These are phyloP conservation scores for Wickerhamiella galacta DNA, from an alignment of 805 yeast species.

Conservation along the genomic window DNA sequence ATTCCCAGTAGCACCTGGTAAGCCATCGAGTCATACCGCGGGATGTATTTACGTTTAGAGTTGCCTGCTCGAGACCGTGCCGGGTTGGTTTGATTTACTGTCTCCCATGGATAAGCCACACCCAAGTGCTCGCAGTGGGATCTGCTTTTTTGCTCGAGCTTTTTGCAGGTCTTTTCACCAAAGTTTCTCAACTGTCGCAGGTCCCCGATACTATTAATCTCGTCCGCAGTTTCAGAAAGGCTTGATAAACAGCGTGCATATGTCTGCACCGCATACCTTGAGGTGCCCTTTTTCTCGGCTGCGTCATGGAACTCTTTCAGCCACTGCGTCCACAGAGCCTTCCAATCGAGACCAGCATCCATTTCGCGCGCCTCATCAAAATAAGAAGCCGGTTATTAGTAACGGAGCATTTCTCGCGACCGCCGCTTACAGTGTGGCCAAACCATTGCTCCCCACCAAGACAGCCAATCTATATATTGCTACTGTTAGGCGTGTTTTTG, in stretches of 20 bases:
- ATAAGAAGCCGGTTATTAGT: too few species aligned
- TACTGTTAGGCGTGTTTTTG: too few species aligned
- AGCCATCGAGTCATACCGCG: constrained; percentile 12
- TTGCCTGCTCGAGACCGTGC: background rate
- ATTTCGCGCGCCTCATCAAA: too few species aligned
- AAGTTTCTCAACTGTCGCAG: constrained; percentile 44
- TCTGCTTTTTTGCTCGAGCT: constrained; percentile 31
- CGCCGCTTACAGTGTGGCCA: too few species aligned
- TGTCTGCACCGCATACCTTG: constrained; percentile 1
- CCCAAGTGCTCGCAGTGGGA: constrained; percentile 43
- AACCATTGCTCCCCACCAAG: too few species aligned
- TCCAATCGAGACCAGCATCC: constrained; percentile 13
- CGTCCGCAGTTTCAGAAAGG: too few species aligned
- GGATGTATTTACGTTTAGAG: constrained; percentile 12
- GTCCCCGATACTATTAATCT: constrained; percentile 20
- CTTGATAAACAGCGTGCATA: background rate
- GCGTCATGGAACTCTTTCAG: constrained; percentile 14
- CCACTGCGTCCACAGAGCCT: constrained; percentile 18
- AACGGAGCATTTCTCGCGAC: too few species aligned
- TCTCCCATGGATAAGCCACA: constrained; percentile 26
- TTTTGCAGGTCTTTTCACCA: constrained; percentile 51
- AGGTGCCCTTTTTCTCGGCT: constrained; percentile 6
- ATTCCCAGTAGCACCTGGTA: constrained; percentile 12
- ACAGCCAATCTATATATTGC: too few species aligned
- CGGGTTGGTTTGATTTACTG: constrained; percentile 2